phyloP scores from a whole-genome alignment of 1,139 yeast species.

The Yamadazyma buinensis region DNA sequence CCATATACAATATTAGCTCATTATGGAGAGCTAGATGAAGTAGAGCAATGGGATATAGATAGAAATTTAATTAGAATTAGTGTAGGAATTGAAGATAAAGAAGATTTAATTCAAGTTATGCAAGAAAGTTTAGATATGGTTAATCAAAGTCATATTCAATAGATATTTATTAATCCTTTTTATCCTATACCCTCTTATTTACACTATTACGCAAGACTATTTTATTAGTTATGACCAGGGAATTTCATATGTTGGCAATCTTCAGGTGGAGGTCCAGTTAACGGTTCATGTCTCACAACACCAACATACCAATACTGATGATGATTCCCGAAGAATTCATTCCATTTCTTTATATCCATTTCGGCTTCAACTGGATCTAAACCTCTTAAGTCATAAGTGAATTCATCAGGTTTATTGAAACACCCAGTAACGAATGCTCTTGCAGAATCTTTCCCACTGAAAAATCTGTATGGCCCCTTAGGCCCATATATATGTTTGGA shows the following conservation, averaged over 20 bases:
- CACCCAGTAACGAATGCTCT: constrained; percentile 80
- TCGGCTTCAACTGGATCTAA: constrained; percentile 35
- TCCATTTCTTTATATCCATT: constrained; percentile 45
- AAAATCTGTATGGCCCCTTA: constrained; percentile 54
- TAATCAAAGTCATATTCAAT: constrained; percentile 9
- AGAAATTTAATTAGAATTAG: constrained; percentile 76
- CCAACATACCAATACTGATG: constrained; percentile 66
- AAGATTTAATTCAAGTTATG: constrained; percentile 54
- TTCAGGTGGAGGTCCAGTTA: constrained; percentile 33
- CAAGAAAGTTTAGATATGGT: constrained; percentile 60
- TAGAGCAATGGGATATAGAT: constrained; percentile 83
- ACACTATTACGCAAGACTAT: neutral
- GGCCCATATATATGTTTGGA: constrained; percentile 62
- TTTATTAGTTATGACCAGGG: constrained; percentile 16
- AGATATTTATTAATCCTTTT: constrained; percentile 1
- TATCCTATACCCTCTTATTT: no score
- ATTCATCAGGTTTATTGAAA: constrained; percentile 50
- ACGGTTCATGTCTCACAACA: constrained; percentile 38
- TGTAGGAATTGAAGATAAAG: constrained; percentile 71
- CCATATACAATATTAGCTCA: constrained; percentile 93
- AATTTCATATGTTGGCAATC: constrained; percentile 36
- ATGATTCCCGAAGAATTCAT: constrained; percentile 43
- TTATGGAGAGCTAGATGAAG: constrained; percentile 77
- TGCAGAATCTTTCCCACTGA: constrained; percentile 70
- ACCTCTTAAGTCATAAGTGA: constrained; percentile 70